Percentiles rank a stretch among this genome's conserved stretches.
phyloP scores from a whole-genome alignment of 192 early-diverging fungal species.

The Spinellus fusiger region DNA sequence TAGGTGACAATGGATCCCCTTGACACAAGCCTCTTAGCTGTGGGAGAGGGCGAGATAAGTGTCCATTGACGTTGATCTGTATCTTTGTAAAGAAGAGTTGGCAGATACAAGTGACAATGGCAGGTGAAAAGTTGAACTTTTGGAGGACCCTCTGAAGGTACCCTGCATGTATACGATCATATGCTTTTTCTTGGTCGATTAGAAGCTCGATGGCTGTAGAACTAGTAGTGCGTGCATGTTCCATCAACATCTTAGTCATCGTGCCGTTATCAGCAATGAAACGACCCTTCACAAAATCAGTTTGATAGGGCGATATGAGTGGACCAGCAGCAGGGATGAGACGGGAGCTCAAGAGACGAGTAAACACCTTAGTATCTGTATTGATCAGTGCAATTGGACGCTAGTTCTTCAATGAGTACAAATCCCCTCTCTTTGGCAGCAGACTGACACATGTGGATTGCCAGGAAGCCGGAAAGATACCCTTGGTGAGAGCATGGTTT shows the following conservation, averaged over 20 bases:
- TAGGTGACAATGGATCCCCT: slow-evolving; percentile 29
- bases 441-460: slow-evolving; percentile 15
- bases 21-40: slow-evolving; percentile 30
- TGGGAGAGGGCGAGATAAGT: neutral
- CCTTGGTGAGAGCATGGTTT: neutral
- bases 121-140: slow-evolving; percentile 3
- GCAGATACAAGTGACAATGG: neutral
- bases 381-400: slow-evolving; percentile 19
- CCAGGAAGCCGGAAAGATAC: slow-evolving; percentile 1
- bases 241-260: neutral
- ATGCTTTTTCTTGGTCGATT: slow-evolving; percentile 27
- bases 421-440: slow-evolving; percentile 24
- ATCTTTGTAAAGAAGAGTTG: slow-evolving; percentile 7
- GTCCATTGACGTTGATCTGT: slow-evolving; percentile 20
- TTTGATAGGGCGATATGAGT: slow-evolving; percentile 15
- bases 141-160: slow-evolving; percentile 8
- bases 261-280: slow-evolving; percentile 15
- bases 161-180: slow-evolving; percentile 20
- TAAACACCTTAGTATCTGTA: slow-evolving; percentile 19
- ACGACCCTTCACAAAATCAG: slow-evolving; percentile 17
- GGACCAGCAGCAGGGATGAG: neutral
- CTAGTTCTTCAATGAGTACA: slow-evolving; percentile 8
- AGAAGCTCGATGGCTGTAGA: slow-evolving; percentile 7
- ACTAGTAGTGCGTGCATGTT: neutral
- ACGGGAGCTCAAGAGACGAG: neutral